Conservation (phyloP, 1,139 yeast genomes). For the Geotrichum fermentans region DNA sequence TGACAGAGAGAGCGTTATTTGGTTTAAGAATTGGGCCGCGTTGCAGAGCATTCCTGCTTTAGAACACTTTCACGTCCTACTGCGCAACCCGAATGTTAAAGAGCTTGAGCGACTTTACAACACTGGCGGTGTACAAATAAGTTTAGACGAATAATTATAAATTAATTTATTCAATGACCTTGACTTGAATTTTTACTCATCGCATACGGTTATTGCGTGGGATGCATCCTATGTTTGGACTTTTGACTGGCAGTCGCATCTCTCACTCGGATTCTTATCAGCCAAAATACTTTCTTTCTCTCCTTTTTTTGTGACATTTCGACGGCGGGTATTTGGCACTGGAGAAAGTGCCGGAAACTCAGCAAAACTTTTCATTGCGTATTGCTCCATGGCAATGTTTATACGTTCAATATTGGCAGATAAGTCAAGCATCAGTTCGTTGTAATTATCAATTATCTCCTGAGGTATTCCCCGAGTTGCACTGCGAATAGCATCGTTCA, state of each 20-base stretch:
- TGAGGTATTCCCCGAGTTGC: constrained; percentile 8
- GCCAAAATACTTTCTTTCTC: no score
- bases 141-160: background rate
- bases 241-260: no score
- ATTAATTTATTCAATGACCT: no score
- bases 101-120: constrained; percentile 22
- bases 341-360: background rate
- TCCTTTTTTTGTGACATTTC: background rate
- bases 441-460: background rate
- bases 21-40: constrained; percentile 42
- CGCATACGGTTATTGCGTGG: no score
- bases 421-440: constrained; percentile 9
- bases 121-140: constrained; percentile 20
- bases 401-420: constrained; percentile 2
- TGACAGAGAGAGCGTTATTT: constrained; percentile 26
- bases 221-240: no score
- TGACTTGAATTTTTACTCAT: no score
- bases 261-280: no score
- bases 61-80: constrained; percentile 41
- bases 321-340: background rate
- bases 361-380: background rate
- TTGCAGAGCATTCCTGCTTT: constrained; percentile 39
- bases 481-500: background rate
- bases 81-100: constrained; percentile 28
- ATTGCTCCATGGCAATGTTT: constrained; percentile 4